phyloP scores from a whole-genome alignment of 768 basidiomycete genomes.

The Coprinopsis strossmayeri region DNA sequence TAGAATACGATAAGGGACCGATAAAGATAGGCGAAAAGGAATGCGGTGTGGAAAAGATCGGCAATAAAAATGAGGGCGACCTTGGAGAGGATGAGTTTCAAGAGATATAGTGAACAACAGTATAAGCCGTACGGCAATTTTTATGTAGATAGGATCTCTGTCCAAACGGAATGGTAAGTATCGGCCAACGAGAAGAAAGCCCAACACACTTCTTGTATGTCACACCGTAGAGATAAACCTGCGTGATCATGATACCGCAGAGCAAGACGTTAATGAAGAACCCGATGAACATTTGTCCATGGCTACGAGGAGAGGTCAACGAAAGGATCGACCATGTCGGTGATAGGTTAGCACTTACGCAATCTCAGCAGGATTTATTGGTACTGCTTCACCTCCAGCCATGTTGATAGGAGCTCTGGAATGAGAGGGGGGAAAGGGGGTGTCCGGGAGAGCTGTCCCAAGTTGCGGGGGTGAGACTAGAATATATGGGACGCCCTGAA shows the following conservation, averaged over 20 bases:
- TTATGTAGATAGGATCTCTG: conserved; percentile 45
- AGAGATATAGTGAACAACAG: no score
- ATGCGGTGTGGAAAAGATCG: conserved; percentile 41
- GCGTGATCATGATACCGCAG: conserved; percentile 44
- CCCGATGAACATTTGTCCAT: conserved; percentile 48
- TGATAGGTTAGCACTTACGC: conserved; percentile 21
- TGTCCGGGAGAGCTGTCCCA: background rate
- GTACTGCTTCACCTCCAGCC: conserved; percentile 11
- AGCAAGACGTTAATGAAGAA: conserved; percentile 39
- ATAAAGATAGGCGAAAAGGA: conserved; percentile 40
- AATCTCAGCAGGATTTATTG: conserved; percentile 22
- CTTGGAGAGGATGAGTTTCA: conserved; percentile 19
- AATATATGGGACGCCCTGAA: background rate
- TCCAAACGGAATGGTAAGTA: no score
- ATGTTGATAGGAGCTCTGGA: background rate
- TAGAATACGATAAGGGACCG: conserved; percentile 40
- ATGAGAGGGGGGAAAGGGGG: background rate
- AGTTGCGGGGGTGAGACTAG: background rate
- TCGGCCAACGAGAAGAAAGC: no score
- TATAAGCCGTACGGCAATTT: conserved; percentile 30
- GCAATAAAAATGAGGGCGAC: conserved; percentile 38
- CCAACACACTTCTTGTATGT: conserved; percentile 25
- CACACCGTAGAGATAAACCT: conserved; percentile 42
- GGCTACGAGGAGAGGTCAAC: conserved; percentile 23
- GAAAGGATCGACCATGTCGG: background rate